Evolutionary conservation across 2,329 filamentous ascomycete genomes (phyloP).

Genomic region (Meredithiella fracta): DNA sequence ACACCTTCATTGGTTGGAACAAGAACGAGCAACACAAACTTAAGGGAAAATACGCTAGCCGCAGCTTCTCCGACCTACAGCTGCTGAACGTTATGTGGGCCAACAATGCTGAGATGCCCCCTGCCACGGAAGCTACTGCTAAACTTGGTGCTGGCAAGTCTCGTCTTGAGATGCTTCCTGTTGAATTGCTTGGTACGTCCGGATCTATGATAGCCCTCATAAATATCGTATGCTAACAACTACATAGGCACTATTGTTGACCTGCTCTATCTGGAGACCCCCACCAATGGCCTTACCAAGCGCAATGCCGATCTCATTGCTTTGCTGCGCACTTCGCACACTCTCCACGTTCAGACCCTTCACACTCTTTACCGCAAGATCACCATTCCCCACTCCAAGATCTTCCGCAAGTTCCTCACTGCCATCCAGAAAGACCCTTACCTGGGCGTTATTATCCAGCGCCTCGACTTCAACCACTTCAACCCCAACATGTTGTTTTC

Average conservation of each 20-base stretch:
- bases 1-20: slow-evolving; percentile 46
- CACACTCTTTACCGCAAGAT: slow-evolving; percentile 63
- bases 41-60: slow-evolving; percentile 41
- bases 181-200: slow-evolving; percentile 52
- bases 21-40: slow-evolving; percentile 32
- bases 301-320: slow-evolving; percentile 67
- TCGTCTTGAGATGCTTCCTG: slow-evolving; percentile 49
- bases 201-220: background rate
- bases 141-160: slow-evolving; percentile 29
- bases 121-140: slow-evolving; percentile 13
- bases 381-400: slow-evolving; percentile 66
- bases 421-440: slow-evolving; percentile 50
- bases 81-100: slow-evolving; percentile 40
- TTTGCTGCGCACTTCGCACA: slow-evolving; percentile 58
- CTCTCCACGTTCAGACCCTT: slow-evolving; percentile 55
- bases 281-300: slow-evolving; percentile 52
- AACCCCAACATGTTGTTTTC: slow-evolving; percentile 63
- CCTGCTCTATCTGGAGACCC: slow-evolving; percentile 56
- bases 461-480: slow-evolving; percentile 74
- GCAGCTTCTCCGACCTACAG: slow-evolving; percentile 44
- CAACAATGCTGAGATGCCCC: slow-evolving; percentile 17
- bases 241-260: slow-evolving; percentile 53
- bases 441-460: slow-evolving; percentile 58
- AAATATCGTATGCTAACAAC: slow-evolving; percentile 7
- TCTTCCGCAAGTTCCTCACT: slow-evolving; percentile 65